Evolutionary conservation across 441 rosid species (phyloP), one percentile per base, ranked within the genome.

Genomic region (Syzygium syzygioides): DNA sequence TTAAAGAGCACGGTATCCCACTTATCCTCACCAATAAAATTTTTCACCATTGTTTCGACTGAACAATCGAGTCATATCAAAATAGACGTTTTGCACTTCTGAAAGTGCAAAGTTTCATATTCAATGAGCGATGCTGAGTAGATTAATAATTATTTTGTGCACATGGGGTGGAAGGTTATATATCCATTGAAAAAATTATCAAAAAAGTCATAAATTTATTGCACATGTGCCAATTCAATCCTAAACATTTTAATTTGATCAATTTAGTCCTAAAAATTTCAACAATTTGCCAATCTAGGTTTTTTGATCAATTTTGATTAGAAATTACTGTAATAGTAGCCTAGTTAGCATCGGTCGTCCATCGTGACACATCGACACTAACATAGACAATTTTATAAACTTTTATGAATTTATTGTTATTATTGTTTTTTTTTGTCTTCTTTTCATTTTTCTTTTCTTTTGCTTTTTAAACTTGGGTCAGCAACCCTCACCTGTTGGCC

Each of bases 311-410:
- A 60, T 60, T 60, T 60, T 60, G 32, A 14, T 60, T 2, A 17
- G 32, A 60, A 60, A 60, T 60, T 4, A 14, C 18, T 60, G 0
- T 7, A 13, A 13, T 60, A 3, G 32, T 4, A 1, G 1, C 14
- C n/a, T 60, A 60, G 34, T 15, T 3, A 60, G 17, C 14, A 32
- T 60, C 6, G 28, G 14, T 28, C 4, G 0, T 60, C n/a, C 6
- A 13, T 3, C 1, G 1, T 60, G 8, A 2, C 7, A 60, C 0
- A 28, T 28, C 0, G 2, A 14, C 3, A 1, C 17, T 28, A 6
- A 60, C 8, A 28, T 60, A 30, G 9, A 0, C 4, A 13, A 13
- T 60, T 60, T 60, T 23, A 26, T 60, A 4, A 25, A 59, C 0
- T 5, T 28, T 59, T 4, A 1, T 56, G 4, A 55, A 10, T 25